phyloP scores from a whole-genome alignment of 495 filamentous ascomycete genomes.

The Aspergillus bridgeri region DNA sequence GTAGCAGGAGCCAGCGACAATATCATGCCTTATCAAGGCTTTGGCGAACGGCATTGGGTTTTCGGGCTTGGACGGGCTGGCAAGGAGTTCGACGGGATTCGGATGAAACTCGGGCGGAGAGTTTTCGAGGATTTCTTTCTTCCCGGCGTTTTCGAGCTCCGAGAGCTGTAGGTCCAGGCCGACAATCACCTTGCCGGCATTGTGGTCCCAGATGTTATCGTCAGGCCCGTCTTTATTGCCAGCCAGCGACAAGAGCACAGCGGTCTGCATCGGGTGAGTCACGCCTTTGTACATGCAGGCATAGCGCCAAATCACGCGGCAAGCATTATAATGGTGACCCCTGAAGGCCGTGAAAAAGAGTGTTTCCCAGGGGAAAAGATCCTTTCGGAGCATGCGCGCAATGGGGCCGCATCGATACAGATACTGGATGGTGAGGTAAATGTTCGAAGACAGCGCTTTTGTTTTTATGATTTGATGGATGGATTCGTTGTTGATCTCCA shows the following conservation, averaged over 20 bases:
- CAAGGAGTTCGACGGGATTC: slow-evolving; percentile 26
- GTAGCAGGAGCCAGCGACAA: slow-evolving; percentile 19
- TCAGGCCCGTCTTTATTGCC: no score
- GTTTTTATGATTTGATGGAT: slow-evolving; percentile 21
- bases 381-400: slow-evolving; percentile 6
- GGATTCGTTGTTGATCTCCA: slow-evolving; percentile 19
- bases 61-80: slow-evolving; percentile 14
- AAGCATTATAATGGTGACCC: slow-evolving; percentile 36
- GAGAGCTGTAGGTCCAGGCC: slow-evolving; percentile 27
- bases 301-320: slow-evolving; percentile 47
- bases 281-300: slow-evolving; percentile 41
- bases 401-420: slow-evolving; percentile 19
- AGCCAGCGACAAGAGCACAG: slow-evolving; percentile 26
- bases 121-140: slow-evolving; percentile 9
- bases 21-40: slow-evolving; percentile 28
- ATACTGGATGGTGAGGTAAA: slow-evolving; percentile 22
- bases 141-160: slow-evolving; percentile 9
- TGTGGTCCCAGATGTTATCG: slow-evolving; percentile 21
- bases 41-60: slow-evolving; percentile 28
- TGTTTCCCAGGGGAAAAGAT: slow-evolving; percentile 22
- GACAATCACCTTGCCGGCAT: slow-evolving; percentile 39
- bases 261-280: slow-evolving; percentile 33
- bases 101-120: slow-evolving; percentile 31
- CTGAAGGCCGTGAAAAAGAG: slow-evolving; percentile 43
- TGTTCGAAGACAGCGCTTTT: slow-evolving; percentile 29